Conservation (phyloP, 371 early-diverging fungal genomes). For the Rhizopus microsporus region DNA sequence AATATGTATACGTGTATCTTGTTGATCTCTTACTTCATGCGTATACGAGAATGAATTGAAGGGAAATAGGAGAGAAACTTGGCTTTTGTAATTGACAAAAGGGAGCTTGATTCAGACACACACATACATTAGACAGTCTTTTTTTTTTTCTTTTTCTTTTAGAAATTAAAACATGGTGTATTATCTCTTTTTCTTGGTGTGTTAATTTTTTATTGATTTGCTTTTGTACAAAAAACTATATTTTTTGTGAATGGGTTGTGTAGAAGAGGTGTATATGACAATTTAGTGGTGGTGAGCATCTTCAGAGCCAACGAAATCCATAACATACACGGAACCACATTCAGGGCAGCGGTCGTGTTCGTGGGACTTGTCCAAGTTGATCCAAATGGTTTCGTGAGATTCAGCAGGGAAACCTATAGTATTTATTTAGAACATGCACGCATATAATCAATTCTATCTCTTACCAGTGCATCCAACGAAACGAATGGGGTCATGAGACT, state of each 20-base stretch:
- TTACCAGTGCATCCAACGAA: constrained; percentile 94
- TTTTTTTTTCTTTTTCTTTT: not conserved
- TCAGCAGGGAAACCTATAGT: constrained; percentile 82
- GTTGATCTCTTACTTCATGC: not conserved
- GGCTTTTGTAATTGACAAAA: too few relatives aligned
- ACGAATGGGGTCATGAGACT: constrained; percentile 80
- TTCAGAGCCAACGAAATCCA: constrained; percentile 56
- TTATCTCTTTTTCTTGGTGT: not conserved
- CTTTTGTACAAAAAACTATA: not conserved
- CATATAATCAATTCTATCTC: constrained; percentile 2
- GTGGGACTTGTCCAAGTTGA: constrained; percentile 74
- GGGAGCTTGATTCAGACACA: too few relatives aligned
- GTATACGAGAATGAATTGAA: not conserved
- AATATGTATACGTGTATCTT: too few relatives aligned
- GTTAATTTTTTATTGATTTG: not conserved
- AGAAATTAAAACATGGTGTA: not conserved
- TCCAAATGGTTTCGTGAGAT: constrained; percentile 85
- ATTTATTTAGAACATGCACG: not conserved
- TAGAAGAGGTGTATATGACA: not conserved
- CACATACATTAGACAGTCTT: not conserved
- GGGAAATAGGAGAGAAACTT: too few relatives aligned
- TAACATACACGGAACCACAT: constrained; percentile 87
- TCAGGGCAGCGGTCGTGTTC: constrained; percentile 94
- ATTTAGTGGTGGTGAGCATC: constrained; percentile 49
- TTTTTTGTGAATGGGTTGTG: not conserved